These are phyloP conservation scores for Amanita muscaria DNA, from an alignment of 768 basidiomycete species.

Conservation along the genomic window DNA sequence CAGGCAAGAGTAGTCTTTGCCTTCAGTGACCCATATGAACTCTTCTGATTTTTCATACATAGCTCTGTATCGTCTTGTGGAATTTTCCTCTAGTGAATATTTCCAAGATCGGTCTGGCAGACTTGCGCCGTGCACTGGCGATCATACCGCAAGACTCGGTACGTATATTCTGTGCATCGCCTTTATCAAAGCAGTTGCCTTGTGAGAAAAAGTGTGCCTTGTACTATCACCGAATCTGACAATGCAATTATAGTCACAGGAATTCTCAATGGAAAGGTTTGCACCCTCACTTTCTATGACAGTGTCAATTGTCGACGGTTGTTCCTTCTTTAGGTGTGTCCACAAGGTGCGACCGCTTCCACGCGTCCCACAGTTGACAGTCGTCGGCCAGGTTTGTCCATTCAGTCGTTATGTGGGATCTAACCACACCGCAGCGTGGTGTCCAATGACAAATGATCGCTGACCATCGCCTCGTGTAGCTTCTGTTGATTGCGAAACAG, in stretches of 20 bases:
- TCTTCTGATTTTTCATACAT: constrained; percentile 25
- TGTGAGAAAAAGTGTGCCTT: too few relatives aligned
- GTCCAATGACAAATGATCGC: too few relatives aligned
- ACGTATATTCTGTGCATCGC: constrained; percentile 20
- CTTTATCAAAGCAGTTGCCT: too few relatives aligned
- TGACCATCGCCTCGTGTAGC: too few relatives aligned
- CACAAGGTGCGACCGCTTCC: too few relatives aligned
- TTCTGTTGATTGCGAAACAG: constrained; percentile 86
- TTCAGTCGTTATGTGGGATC: constrained; percentile 10
- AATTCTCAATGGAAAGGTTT: constrained; percentile 78
- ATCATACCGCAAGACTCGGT: constrained; percentile 85
- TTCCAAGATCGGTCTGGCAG: constrained; percentile 67
- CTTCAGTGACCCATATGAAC: constrained; percentile 1
- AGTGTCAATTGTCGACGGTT: constrained; percentile 37
- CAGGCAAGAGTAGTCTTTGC: constrained; percentile 75
- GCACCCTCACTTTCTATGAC: constrained; percentile 77
- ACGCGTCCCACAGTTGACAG: constrained; percentile 83
- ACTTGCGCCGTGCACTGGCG: constrained; percentile 57
- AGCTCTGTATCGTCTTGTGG: constrained; percentile 79
- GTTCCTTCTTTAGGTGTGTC: too few relatives aligned
- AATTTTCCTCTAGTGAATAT: constrained; percentile 75
- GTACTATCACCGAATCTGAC: too few relatives aligned
- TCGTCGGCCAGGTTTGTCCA: constrained; percentile 46
- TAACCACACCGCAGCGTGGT: neutral
- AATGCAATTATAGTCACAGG: constrained; percentile 48